Conservation (phyloP, 2,329 filamentous ascomycete species). For the Mycosphaerella arachidis region DNA sequence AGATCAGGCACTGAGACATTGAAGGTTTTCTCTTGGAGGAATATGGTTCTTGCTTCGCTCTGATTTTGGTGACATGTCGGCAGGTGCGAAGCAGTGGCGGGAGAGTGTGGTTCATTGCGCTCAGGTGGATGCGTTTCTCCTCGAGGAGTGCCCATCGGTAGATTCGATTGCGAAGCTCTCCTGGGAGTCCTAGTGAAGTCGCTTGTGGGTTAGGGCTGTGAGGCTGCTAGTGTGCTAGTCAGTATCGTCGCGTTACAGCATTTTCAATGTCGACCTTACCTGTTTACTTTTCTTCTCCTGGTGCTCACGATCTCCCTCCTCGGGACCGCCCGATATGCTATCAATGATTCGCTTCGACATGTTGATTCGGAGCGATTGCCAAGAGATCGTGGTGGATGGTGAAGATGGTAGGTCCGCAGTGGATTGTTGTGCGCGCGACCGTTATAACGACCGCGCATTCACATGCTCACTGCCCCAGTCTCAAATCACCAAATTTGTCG, state of each 20-base stretch:
- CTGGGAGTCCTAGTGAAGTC: conserved; percentile 30
- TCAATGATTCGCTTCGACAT: background rate
- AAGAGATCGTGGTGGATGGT: background rate
- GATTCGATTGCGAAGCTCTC: conserved; percentile 43
- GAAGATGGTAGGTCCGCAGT: background rate
- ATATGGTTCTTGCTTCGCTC: conserved; percentile 40
- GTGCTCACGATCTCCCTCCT: background rate
- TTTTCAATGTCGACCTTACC: background rate
- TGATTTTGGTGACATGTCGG: conserved; percentile 35
- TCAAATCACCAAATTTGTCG: background rate
- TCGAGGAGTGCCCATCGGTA: conserved; percentile 41
- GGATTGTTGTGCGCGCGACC: background rate
- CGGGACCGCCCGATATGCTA: background rate
- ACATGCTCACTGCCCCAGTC: background rate
- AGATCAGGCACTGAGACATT: background rate
- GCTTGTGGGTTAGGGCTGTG: background rate
- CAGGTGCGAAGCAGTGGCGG: conserved; percentile 43
- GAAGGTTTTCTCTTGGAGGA: conserved; percentile 38
- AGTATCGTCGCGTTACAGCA: background rate
- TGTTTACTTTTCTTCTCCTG: background rate
- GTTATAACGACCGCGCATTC: background rate
- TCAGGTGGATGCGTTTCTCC: conserved; percentile 31
- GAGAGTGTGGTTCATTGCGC: conserved; percentile 29
- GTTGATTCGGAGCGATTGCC: background rate
- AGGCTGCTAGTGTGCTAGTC: background rate